Conservation (phyloP, 257 asterid species). For the Leptodermis oblonga region DNA sequence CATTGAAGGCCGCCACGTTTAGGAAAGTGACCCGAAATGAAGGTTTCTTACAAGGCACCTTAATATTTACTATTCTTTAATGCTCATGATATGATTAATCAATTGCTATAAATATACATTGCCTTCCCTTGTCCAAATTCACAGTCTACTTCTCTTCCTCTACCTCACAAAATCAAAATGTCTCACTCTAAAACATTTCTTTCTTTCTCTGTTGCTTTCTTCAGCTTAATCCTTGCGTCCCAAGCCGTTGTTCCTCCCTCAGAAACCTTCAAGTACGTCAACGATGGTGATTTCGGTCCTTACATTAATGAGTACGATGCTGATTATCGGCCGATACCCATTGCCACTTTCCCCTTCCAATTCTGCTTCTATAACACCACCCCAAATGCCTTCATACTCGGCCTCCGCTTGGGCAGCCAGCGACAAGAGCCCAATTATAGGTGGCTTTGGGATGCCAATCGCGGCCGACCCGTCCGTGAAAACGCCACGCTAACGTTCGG, state of each 20-base stretch:
- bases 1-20: too few relatives aligned
- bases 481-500: too few relatives aligned
- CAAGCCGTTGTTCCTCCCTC: too few relatives aligned
- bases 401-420: constrained; percentile 25
- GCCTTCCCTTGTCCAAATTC: not conserved
- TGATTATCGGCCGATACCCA: constrained; percentile 1
- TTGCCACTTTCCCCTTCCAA: constrained; percentile 15
- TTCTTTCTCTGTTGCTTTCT: too few relatives aligned
- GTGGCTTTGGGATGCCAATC: constrained; percentile 36
- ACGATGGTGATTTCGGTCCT: constrained; percentile 27
- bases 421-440: constrained; percentile 20
- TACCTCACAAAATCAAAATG: too few relatives aligned
- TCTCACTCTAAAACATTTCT: too few relatives aligned
- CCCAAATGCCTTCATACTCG: constrained; percentile 25
- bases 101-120: not conserved
- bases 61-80: too few relatives aligned
- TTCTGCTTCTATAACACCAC: constrained; percentile 29
- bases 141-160: too few relatives aligned
- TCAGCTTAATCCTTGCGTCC: too few relatives aligned
- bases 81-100: too few relatives aligned
- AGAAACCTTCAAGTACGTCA: constrained; percentile 23
- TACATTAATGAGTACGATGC: constrained; percentile 18
- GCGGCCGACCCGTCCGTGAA: constrained; percentile 16
- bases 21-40: too few relatives aligned
- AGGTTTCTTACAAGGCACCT: too few relatives aligned